Evolutionary conservation across 306 rosid genomes (phyloP), one percentile per base, ranked within the genome.

Genomic region (Vigna trinervia): DNA sequence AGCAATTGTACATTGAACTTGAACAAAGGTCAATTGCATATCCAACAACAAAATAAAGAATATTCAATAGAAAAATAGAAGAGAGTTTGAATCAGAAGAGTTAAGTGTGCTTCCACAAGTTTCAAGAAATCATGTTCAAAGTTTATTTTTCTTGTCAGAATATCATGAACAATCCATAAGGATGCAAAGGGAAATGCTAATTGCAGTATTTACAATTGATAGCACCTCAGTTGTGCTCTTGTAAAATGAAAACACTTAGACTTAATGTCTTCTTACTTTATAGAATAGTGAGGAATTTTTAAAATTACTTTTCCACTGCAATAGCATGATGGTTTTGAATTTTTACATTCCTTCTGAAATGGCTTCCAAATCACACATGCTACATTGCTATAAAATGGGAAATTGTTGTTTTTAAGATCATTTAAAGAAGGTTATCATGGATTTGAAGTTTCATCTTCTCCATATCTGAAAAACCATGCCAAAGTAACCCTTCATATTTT

Each of bases 151-250:
- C 32, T 20, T 20, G 23, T 22, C 19, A 14, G 73, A 63, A 62
- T 15, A 17, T 20, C 52, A 62, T 34, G 62, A 32, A 9, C 50
- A 20, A 76, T 26, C 78, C 78, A 58, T 58, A 41, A 28, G n/a
- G 56, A 50, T 41, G 17, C 19, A 73, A 52, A 73, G 41, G 26
- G 41, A 6, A 11, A 41, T 58, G 57, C 30, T 63, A 64, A 51
- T 43, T 34, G 38, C 38, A 34, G 38, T 34, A 34, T 0, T 34
- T 34, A 36, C 45, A 58, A 23, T 20, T 64, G n/a, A 64, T 51
- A 36, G 45, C 50, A 61, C 23, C 12, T 75, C 36, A 62, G 8
- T 38, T 32, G 1, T 61, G 38, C 36, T 32, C 50, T 19, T 30
- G 52, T 6, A 43, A 61, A 47, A 75, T 61, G 79, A 46, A 30